These are phyloP conservation scores for Trichocladium uniseriatum DNA, from an alignment of 495 filamentous ascomycete species.

Conservation along the genomic window DNA sequence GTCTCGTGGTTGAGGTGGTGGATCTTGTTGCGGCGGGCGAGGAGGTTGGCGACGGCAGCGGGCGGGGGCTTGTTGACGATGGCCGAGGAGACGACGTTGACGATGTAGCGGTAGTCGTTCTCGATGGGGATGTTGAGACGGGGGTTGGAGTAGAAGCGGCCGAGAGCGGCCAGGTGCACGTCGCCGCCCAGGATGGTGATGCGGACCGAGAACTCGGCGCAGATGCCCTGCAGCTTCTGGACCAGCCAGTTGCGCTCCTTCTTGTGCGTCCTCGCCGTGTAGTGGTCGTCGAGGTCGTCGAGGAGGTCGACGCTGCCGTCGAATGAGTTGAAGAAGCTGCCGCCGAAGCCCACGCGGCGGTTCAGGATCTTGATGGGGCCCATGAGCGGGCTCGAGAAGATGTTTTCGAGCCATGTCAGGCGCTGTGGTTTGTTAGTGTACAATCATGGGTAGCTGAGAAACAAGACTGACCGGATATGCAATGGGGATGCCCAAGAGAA, in stretches of 20 bases:
- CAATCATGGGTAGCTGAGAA: not conserved
- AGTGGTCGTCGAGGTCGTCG: conserved; percentile 92
- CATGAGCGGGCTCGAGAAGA: conserved; percentile 74
- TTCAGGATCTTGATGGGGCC: conserved; percentile 81
- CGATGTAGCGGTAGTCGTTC: conserved; percentile 89
- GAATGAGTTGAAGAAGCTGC: conserved; percentile 83
- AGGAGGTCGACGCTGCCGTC: conserved; percentile 84
- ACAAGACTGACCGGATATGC: conserved; percentile 60
- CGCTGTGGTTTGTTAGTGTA: conserved; percentile 38
- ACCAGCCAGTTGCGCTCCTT: conserved; percentile 69
- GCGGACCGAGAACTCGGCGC: conserved; percentile 62
- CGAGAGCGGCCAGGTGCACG: conserved; percentile 85
- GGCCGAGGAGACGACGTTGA: conserved; percentile 76
- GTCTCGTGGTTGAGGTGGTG: conserved; percentile 80
- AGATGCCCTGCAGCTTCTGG: conserved; percentile 62
- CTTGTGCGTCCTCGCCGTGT: conserved; percentile 88
- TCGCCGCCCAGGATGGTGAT: conserved; percentile 86
- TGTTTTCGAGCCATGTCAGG: conserved; percentile 85
- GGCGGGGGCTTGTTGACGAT: conserved; percentile 93
- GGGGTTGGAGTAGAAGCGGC: conserved; percentile 88
- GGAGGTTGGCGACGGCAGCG: conserved; percentile 72
- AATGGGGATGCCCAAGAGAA: conserved; percentile 86
- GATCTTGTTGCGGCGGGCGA: conserved; percentile 80
- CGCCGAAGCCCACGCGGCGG: conserved; percentile 77
- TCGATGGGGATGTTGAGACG: conserved; percentile 70